phyloP scores from a whole-genome alignment of 257 asterid genomes.

The Thymus quinquecostatus region DNA sequence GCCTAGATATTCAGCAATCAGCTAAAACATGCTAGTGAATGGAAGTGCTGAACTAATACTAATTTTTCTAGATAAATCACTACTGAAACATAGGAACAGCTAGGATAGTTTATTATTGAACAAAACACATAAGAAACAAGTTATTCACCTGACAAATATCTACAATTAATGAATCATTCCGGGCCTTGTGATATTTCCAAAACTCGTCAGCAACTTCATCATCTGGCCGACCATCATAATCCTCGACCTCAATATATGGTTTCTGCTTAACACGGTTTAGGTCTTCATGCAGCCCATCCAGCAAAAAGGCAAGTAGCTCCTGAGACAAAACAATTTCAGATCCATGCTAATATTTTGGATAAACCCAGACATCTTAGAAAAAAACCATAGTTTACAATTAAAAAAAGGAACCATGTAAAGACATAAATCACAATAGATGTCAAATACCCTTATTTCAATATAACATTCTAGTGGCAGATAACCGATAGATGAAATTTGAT shows the following conservation, averaged over 20 bases:
- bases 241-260: constrained; percentile 84
- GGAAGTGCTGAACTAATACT: background rate
- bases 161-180: constrained; percentile 91
- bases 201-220: constrained; percentile 90
- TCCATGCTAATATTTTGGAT: background rate
- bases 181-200: constrained; percentile 95
- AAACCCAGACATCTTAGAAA: constrained; percentile 3
- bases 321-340: constrained; percentile 33
- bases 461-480: background rate
- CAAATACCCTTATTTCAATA: too few relatives aligned
- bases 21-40: background rate
- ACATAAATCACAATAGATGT: too few relatives aligned
- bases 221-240: constrained; percentile 81
- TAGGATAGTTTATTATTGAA: background rate
- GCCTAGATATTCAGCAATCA: background rate
- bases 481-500: background rate
- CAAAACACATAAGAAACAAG: constrained; percentile 22
- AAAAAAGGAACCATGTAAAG: background rate
- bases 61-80: background rate
- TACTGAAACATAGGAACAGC: constrained; percentile 2
- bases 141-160: constrained; percentile 84
- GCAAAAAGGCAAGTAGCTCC: constrained; percentile 98
- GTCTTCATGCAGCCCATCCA: constrained; percentile 98
- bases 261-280: constrained; percentile 95
- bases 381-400: background rate